A percentile compares a stretch with the other conserved stretches of the same genome.
phyloP scores from a whole-genome alignment of 495 filamentous ascomycete species.

The Terfezia claveryi region DNA sequence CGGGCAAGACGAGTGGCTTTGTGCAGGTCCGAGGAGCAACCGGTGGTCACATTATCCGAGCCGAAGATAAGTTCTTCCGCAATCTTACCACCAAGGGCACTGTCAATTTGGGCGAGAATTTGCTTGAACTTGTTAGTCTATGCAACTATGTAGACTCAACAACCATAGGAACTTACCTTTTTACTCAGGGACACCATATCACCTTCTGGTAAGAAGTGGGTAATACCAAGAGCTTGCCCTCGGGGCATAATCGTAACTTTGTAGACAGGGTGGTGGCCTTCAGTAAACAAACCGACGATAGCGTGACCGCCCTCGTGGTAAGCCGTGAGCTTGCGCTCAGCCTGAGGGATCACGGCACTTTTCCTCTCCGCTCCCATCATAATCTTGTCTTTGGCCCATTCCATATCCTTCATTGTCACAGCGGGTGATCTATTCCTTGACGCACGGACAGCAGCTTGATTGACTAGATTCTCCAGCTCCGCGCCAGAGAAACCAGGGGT shows the following conservation, averaged over 20 bases:
- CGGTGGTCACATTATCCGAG: conserved; percentile 63
- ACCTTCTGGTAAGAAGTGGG: conserved; percentile 65
- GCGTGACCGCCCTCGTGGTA: conserved; percentile 97
- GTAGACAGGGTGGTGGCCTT: conserved; percentile 52
- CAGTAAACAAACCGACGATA: conserved; percentile 61
- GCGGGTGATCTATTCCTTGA: conserved; percentile 51
- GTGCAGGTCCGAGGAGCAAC: conserved; percentile 58
- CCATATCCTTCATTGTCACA: conserved; percentile 62
- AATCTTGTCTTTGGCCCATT: conserved; percentile 96
- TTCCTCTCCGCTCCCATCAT: conserved; percentile 88
- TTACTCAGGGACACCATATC: conserved; percentile 65
- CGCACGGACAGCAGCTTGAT: conserved; percentile 83
- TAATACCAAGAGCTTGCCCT: conserved; percentile 65
- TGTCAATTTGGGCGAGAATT: conserved; percentile 54
- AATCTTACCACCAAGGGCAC: conserved; percentile 74
- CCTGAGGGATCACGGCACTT: conserved; percentile 66
- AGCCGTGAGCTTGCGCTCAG: conserved; percentile 73
- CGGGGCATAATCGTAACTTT: conserved; percentile 93
- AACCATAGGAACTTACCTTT: conserved; percentile 18
- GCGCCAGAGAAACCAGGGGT: conserved; percentile 88
- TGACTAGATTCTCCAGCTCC: conserved; percentile 86
- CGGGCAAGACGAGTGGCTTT: conserved; percentile 59
- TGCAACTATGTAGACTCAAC: not conserved
- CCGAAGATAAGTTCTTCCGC: conserved; percentile 89
- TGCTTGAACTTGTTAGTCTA: conserved; percentile 20